Evolutionary conservation across 78 protist species (phyloP), one percentile per base, ranked within the genome.

Genomic region (Protostelium mycophagum): DNA sequence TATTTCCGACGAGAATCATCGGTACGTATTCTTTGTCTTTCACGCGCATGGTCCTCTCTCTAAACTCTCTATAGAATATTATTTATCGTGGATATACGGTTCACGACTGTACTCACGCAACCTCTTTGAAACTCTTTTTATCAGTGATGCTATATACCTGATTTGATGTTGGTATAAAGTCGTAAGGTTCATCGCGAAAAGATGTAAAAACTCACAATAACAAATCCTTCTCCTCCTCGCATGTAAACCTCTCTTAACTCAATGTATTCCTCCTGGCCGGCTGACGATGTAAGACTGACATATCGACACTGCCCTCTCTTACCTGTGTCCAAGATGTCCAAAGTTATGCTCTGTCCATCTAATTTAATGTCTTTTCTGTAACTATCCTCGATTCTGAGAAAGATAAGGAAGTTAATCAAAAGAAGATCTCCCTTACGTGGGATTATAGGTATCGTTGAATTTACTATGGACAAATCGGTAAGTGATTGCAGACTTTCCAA

Each of bases 1-100:
- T 97, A 93, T 97, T 97, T 28, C 98, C 99, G 36, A 94, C 95
- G 1, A 97, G 28, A 34, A 98, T 94, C 51, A 95, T 89, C 35
- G 99, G 98, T 5, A 91, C 51, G 28, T 34, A 38, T 83, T 93
- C 95, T 0, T 83, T 29, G 63, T 98, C 98, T 35, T 95, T 96
- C 1, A 96, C 97, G 0, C 98, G 93, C 63, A 90, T 91, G 35
- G 95, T 92, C 84, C 97, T 96, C 37, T 96, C 94, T 10, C 85
- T 86, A 36, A 97, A 91, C 16, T 51, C 73, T 51, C 73, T 51
- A 25, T 16, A 51, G 16, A 51, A 16, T 5, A n/a, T n/a, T n/a
- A n/a, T n/a, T n/a, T n/a, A n/a, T n/a, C n/a, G n/a, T n/a, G n/a
- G n/a, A n/a, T n/a, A n/a, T n/a, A n/a, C n/a, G n/a, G n/a, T n/a